phyloP scores from a whole-genome alignment of 106 monocot species.

The Vanilla planifolia region DNA sequence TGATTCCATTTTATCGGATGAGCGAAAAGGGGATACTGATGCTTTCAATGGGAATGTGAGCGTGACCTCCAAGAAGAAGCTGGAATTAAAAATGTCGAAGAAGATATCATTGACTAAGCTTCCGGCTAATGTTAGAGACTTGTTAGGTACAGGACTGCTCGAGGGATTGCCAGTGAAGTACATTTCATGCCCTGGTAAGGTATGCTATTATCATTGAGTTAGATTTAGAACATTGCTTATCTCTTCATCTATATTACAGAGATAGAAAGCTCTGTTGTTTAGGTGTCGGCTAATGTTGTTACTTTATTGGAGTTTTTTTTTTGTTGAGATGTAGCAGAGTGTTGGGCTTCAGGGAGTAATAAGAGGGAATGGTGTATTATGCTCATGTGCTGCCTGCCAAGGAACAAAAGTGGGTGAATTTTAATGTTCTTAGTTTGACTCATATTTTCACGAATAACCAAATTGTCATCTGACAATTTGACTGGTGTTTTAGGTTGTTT shows the following conservation, averaged over 20 bases:
- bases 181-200: conserved; percentile 41
- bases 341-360: conserved; percentile 62
- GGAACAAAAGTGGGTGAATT: conserved; percentile 45
- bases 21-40: conserved; percentile 8
- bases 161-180: conserved; percentile 81
- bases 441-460: background rate
- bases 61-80: conserved; percentile 38
- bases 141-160: conserved; percentile 78
- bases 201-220: conserved; percentile 10
- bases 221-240: background rate
- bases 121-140: conserved; percentile 59
- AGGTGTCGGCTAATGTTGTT: too few species aligned
- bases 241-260: background rate
- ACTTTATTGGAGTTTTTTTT: background rate
- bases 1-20: conserved; percentile 13
- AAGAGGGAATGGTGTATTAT: conserved; percentile 55
- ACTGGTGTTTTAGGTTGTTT: conserved; percentile 46
- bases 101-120: conserved; percentile 61
- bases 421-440: background rate
- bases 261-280: too few species aligned
- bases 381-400: conserved; percentile 74
- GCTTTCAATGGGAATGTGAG: conserved; percentile 7
- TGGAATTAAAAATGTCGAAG: conserved; percentile 83
- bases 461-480: conserved; percentile 6
- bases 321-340: conserved; percentile 21